Conservation (phyloP, 345 rosid species). For the Ceriops decandra region DNA sequence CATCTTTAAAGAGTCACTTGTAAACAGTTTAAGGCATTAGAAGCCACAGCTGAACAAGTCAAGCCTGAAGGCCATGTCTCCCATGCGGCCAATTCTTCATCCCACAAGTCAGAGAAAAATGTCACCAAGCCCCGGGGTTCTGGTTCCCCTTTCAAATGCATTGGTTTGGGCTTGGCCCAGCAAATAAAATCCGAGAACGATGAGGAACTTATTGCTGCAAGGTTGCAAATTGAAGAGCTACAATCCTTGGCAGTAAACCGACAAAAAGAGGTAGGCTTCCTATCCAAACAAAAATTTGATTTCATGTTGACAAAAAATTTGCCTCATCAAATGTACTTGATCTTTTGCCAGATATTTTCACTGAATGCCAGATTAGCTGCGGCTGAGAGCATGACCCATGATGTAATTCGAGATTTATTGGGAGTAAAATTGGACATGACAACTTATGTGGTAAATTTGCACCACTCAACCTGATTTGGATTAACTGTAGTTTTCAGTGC, state of each 20-base stretch:
- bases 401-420: slow-evolving; percentile 81
- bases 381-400: slow-evolving; percentile 99
- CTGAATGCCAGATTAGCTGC: slow-evolving; percentile 88
- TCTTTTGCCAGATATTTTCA: slow-evolving; percentile 61
- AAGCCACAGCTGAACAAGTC: slow-evolving; percentile 85
- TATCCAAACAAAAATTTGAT: neutral
- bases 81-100: slow-evolving; percentile 46
- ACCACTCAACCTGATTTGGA: neutral
- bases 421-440: slow-evolving; percentile 96
- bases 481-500: neutral
- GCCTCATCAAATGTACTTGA: neutral
- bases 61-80: slow-evolving; percentile 56
- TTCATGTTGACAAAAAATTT: neutral
- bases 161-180: slow-evolving; percentile 84
- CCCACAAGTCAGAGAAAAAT: slow-evolving; percentile 61
- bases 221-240: slow-evolving; percentile 78
- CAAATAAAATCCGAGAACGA: slow-evolving; percentile 85
- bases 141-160: slow-evolving; percentile 97
- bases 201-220: slow-evolving; percentile 79
- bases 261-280: slow-evolving; percentile 75
- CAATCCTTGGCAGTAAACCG: slow-evolving; percentile 63
- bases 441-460: slow-evolving; percentile 55
- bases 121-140: slow-evolving; percentile 68
- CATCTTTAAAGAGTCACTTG: neutral
- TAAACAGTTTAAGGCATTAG: slow-evolving; percentile 74